Conservation (phyloP, 2,329 filamentous ascomycete species). For the Curvularia hawaiiensis region DNA sequence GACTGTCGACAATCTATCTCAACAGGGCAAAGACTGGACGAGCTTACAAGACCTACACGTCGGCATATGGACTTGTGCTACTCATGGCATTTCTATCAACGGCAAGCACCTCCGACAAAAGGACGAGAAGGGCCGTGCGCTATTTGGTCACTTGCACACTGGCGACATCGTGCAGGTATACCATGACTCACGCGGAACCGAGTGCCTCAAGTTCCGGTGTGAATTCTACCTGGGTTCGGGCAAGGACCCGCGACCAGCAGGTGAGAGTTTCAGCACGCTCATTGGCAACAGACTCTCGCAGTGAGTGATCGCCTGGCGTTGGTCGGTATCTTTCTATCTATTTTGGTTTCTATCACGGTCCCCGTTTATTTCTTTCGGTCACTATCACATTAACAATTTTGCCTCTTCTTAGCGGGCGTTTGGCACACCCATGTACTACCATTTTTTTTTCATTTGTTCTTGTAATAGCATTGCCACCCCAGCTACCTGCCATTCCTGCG, state of each 20-base stretch:
- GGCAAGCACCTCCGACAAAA: conserved; percentile 66
- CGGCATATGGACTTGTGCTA: conserved; percentile 81
- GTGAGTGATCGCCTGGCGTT: not conserved
- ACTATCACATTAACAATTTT: not conserved
- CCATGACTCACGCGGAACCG: conserved; percentile 50
- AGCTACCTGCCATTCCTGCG: not conserved
- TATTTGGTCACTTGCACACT: conserved; percentile 72
- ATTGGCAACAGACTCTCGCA: conserved; percentile 21
- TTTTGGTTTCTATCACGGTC: not conserved
- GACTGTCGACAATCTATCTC: conserved; percentile 50
- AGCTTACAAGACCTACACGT: conserved; percentile 62
- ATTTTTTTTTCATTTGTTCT: not conserved
- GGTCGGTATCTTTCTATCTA: not conserved
- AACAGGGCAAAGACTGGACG: conserved; percentile 59
- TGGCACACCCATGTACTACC: not conserved
- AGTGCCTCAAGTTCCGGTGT: conserved; percentile 50
- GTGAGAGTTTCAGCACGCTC: conserved; percentile 33
- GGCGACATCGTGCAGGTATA: conserved; percentile 80
- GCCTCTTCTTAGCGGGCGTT: conserved; percentile 4
- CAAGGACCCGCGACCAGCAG: conserved; percentile 32
- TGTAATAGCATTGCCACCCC: not conserved
- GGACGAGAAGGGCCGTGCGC: conserved; percentile 55
- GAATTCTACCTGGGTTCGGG: conserved; percentile 51
- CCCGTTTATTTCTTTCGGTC: not conserved
- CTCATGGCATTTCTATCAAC: conserved; percentile 78